Evolutionary conservation across 805 yeast genomes (phyloP).

Genomic region (Lipomyces chichibuensis): DNA sequence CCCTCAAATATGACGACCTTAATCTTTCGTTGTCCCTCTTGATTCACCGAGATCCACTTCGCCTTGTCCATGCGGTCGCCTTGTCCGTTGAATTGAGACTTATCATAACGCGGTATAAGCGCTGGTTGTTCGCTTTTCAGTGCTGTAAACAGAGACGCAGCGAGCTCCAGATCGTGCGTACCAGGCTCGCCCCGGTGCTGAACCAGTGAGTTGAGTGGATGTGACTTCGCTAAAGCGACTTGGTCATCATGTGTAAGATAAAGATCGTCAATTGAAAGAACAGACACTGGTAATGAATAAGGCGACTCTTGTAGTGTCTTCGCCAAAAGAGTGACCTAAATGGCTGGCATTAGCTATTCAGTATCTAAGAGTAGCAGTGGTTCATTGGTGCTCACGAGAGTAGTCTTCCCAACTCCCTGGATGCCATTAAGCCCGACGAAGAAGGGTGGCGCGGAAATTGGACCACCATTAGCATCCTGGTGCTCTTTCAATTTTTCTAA

Average conservation of each 20-base stretch:
- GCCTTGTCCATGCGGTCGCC: conserved; percentile 68
- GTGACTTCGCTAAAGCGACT: conserved; percentile 46
- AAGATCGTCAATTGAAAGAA: conserved; percentile 81
- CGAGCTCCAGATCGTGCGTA: conserved; percentile 73
- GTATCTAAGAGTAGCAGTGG: background rate
- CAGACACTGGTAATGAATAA: conserved; percentile 39
- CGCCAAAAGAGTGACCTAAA: conserved; percentile 18
- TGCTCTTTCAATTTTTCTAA: conserved; percentile 12
- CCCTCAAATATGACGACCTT: conserved; percentile 85
- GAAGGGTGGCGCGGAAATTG: conserved; percentile 22
- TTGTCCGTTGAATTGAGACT: conserved; percentile 66
- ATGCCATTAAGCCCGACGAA: conserved; percentile 36
- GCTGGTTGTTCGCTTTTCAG: conserved; percentile 44
- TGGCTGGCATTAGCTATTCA: background rate
- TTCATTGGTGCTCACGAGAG: conserved; percentile 17
- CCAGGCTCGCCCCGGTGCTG: conserved; percentile 91
- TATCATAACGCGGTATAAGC: conserved; percentile 73
- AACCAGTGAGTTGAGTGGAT: conserved; percentile 57
- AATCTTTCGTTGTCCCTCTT: conserved; percentile 44
- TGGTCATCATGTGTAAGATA: conserved; percentile 73
- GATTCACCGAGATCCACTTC: conserved; percentile 47
- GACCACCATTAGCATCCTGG: background rate
- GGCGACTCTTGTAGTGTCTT: conserved; percentile 22
- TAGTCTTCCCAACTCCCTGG: conserved; percentile 38
- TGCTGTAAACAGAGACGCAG: conserved; percentile 37